Evolutionary conservation across 1,284 basidiomycete genomes (phyloP).

Genomic region (Pseudozyma sp.): DNA sequence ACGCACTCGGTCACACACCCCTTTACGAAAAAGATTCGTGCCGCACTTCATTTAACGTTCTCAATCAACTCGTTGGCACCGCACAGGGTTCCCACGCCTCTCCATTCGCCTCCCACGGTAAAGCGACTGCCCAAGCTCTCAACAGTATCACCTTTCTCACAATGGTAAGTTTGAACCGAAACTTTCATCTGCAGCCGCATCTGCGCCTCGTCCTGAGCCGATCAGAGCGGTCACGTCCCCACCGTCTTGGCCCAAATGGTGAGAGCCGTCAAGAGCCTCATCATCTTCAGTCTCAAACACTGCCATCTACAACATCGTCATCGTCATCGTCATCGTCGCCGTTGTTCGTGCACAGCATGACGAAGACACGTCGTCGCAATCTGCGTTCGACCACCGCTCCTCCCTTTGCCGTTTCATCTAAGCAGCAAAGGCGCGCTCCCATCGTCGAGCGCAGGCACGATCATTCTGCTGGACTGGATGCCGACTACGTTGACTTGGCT

Average conservation of each 20-base stretch:
- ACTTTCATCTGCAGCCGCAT: no score
- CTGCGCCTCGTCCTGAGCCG: no score
- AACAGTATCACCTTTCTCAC: background rate
- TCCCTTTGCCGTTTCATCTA: background rate
- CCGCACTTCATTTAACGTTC: background rate
- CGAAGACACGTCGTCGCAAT: constrained; percentile 37
- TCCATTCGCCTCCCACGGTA: no score
- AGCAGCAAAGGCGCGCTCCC: background rate
- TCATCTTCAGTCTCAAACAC: background rate
- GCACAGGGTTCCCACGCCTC: constrained; percentile 2
- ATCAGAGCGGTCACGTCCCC: background rate
- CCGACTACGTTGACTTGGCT: constrained; percentile 5
- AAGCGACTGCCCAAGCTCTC: no score
- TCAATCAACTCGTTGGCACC: background rate
- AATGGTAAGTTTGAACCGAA: constrained; percentile 17
- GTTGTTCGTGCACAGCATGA: constrained; percentile 9
- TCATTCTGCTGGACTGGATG: background rate
- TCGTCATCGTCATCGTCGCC: background rate
- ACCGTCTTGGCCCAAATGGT: background rate
- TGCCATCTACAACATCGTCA: background rate
- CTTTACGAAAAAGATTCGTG: no score
- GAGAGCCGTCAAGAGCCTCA: background rate
- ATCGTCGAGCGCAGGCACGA: background rate
- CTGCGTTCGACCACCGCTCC: constrained; percentile 18
- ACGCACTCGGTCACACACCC: no score